A percentile compares a stretch with the other conserved stretches of the same genome.
phyloP scores from a whole-genome alignment of 768 basidiomycete genomes.

The Flagelloscypha sp. region DNA sequence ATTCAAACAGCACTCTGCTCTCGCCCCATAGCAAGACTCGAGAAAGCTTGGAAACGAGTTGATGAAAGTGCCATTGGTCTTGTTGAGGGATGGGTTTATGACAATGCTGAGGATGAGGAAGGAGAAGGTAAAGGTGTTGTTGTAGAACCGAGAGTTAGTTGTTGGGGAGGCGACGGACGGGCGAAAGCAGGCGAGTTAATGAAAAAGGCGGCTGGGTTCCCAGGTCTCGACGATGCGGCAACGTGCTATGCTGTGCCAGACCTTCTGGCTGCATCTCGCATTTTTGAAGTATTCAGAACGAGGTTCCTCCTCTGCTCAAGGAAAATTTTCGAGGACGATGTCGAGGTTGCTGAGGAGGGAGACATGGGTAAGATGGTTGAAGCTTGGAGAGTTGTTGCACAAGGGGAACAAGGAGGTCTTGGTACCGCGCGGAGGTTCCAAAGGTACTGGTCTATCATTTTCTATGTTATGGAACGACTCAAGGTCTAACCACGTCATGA shows the following conservation, averaged over 20 bases:
- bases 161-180: constrained; percentile 63
- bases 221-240: constrained; percentile 29
- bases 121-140: constrained; percentile 24
- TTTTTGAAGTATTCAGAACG: constrained; percentile 48
- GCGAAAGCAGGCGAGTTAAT: constrained; percentile 38
- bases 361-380: constrained; percentile 39
- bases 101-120: constrained; percentile 23
- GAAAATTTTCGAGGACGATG: constrained; percentile 24
- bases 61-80: constrained; percentile 47
- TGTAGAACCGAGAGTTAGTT: constrained; percentile 41
- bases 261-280: constrained; percentile 27
- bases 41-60: constrained; percentile 74
- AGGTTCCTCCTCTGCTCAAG: constrained; percentile 46
- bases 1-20: constrained; percentile 65
- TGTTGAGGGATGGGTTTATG: constrained; percentile 63
- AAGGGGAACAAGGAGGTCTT: constrained; percentile 28
- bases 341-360: constrained; percentile 37
- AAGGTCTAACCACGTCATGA: too few species aligned
- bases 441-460: constrained; percentile 36
- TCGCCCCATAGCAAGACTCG: constrained; percentile 64
- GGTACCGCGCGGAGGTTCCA: constrained; percentile 50
- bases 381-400: constrained; percentile 49
- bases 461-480: constrained; percentile 1
- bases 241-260: too few species aligned
- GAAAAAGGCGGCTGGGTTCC: constrained; percentile 37